phyloP scores from a whole-genome alignment of 2,329 filamentous ascomycete genomes.

The Aureobasidium uvarum region DNA sequence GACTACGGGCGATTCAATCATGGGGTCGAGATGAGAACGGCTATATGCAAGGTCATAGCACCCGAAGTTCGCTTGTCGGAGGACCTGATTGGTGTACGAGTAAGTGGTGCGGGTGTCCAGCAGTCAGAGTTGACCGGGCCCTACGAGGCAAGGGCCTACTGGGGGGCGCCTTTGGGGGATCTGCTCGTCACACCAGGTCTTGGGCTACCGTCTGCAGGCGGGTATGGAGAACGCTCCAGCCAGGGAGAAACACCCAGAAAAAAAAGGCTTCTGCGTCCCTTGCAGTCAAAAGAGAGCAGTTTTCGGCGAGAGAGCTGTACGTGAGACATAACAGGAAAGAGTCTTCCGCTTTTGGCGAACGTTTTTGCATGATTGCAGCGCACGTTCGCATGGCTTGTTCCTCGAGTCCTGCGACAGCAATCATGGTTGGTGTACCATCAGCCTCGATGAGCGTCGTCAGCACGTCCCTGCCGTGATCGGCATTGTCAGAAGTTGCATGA shows the following conservation, averaged over 20 bases:
- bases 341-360: neutral
- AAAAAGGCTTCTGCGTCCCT: conserved; percentile 5
- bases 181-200: conserved; percentile 13
- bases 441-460: conserved; percentile 2
- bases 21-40: conserved; percentile 18
- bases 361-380: neutral
- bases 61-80: neutral
- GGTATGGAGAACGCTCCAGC: neutral
- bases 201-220: conserved; percentile 2
- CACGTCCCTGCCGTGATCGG: conserved; percentile 6
- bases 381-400: neutral
- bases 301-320: neutral
- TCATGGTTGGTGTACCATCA: conserved; percentile 13
- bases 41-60: conserved; percentile 20
- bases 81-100: conserved; percentile 5
- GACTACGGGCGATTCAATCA: conserved; percentile 3
- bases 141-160: conserved; percentile 13
- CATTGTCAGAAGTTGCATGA: neutral
- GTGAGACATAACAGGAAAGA: neutral
- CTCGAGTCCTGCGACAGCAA: conserved; percentile 10
- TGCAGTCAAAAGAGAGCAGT: conserved; percentile 1
- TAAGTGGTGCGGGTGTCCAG: neutral
- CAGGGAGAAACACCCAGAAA: conserved; percentile 3
- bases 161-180: conserved; percentile 12
- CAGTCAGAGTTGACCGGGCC: conserved; percentile 9